Evolutionary conservation across 768 basidiomycete genomes (phyloP), one percentile per base, ranked within the genome.

Genomic region (Suillus subluteus): DNA sequence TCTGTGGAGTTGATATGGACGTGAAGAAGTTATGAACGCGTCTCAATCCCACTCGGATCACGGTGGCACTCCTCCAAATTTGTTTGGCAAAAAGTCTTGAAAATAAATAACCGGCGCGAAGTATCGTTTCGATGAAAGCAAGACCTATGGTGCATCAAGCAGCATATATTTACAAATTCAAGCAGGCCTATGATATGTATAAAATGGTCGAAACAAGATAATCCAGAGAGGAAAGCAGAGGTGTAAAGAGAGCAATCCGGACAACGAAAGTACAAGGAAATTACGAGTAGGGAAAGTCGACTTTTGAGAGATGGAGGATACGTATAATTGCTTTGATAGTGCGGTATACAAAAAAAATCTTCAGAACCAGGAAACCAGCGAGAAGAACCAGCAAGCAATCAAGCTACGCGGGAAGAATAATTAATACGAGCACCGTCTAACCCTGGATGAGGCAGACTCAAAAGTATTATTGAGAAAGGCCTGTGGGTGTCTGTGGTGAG

Each of bases 81-180:
- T 64, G 37, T 64, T 62, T 61, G 63, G 63, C 23, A 62, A 59
- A 44, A 35, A 63, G 50, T 52, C 37, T 64, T 64, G 18, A 30
- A 62, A 58, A 37, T 30, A 61, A 35, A 63, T n/a, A 63, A 61
- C 13, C 5, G 6, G 40, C 12, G 32, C 11, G 54, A 18, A 11
- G 8, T 8, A 48, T 13, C 6, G 62, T 37, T 32, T 15, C 23
- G 13, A 37, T 12, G 62, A n/a, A 15, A 43, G 41, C 9, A 46
- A 30, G 11, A 62, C 16, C 18, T 43, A 43, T 61, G 62, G 59
- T 76, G 75, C 71, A 58, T 75, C 73, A 70, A 75, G 75, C 74
- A 76, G 66, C 67, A 64, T 63, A 38, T 73, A 69, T 46, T 61
- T 61, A 68, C 74, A 70, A 69, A 68, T 70, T 67, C 63, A 62